Evolutionary conservation across 1,139 yeast species (phyloP).

Genomic region (Candida frijolesensis): DNA sequence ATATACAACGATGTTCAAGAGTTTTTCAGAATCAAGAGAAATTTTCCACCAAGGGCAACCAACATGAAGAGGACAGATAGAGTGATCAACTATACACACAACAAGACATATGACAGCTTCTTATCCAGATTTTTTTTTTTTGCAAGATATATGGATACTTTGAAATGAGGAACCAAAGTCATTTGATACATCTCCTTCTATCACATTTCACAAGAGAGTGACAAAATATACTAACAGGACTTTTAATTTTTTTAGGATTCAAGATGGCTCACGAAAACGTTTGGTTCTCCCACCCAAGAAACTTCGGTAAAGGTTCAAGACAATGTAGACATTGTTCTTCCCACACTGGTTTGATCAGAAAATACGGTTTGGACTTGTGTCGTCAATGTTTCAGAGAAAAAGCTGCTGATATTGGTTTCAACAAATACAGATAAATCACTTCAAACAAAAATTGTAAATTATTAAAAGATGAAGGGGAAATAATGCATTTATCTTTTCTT

Average conservation of each 20-base stretch:
- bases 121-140: too few relatives aligned
- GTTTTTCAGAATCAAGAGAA: background rate
- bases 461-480: constrained; percentile 1
- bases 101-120: background rate
- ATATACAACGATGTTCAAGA: background rate
- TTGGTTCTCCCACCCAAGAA: constrained; percentile 99
- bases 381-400: constrained; percentile 99
- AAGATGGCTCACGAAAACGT: constrained; percentile 99
- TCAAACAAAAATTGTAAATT: constrained; percentile 2
- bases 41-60: background rate
- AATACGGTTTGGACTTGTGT: constrained; percentile 99
- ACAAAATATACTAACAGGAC: constrained; percentile 26
- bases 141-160: too few relatives aligned
- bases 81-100: background rate
- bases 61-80: background rate
- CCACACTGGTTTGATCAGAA: constrained; percentile 99
- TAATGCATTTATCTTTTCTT: background rate
- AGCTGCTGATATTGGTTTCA: constrained; percentile 98
- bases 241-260: constrained; percentile 23
- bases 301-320: constrained; percentile 99
- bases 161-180: background rate
- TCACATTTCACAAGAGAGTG: background rate
- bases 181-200: background rate
- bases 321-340: constrained; percentile 99
- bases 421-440: constrained; percentile 86